These are phyloP conservation scores for Bretschneidera sinensis DNA, from an alignment of 345 rosid genomes.

Conservation along the genomic window DNA sequence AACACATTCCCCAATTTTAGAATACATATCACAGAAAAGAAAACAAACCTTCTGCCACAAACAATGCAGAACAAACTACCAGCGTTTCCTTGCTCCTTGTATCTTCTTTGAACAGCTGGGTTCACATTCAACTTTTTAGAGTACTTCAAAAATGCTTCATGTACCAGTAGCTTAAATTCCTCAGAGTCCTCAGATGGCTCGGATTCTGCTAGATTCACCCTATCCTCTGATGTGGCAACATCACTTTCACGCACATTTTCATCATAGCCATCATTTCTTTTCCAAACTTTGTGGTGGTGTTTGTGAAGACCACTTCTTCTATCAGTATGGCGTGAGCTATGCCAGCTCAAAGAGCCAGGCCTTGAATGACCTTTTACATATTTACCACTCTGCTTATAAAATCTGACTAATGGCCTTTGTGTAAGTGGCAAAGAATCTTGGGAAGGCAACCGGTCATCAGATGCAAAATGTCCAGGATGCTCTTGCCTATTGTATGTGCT, in stretches of 20 bases:
- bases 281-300: conserved; percentile 36
- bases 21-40: conserved; percentile 26
- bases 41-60: conserved; percentile 68
- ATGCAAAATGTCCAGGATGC: conserved; percentile 22
- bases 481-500: conserved; percentile 29
- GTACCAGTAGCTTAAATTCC: conserved; percentile 51
- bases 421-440: conserved; percentile 31
- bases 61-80: conserved; percentile 71
- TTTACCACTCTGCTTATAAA: conserved; percentile 31
- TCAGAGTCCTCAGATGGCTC: conserved; percentile 47
- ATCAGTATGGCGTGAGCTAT: conserved; percentile 29
- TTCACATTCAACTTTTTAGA: conserved; percentile 45
- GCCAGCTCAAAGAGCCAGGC: conserved; percentile 25
- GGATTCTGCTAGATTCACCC: conserved; percentile 24
- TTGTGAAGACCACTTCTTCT: conserved; percentile 31
- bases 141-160: conserved; percentile 46
- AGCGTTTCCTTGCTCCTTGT: conserved; percentile 64
- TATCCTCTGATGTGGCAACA: conserved; percentile 30
- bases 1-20: too few relatives aligned
- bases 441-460: conserved; percentile 28
- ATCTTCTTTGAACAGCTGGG: conserved; percentile 46
- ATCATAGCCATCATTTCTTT: conserved; percentile 37
- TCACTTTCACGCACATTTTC: conserved; percentile 31
- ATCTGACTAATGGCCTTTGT: conserved; percentile 27
- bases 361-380: conserved; percentile 27